Base-by-base conservation (phyloP, 1,284 basidiomycete genomes). In the Marasmius oreades region DNA sequence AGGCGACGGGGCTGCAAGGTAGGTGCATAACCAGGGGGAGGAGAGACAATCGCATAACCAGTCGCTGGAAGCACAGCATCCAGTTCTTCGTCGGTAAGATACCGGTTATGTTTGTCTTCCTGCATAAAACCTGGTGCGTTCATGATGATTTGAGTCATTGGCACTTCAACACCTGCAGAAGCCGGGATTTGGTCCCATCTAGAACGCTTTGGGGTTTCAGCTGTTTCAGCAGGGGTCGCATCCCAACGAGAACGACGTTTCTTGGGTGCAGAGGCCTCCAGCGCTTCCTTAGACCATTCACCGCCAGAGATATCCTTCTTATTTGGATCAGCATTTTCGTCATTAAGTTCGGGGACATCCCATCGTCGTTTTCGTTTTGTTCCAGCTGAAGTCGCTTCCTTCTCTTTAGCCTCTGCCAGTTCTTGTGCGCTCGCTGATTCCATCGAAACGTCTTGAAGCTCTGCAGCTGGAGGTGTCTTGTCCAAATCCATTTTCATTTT, bases 231-330 rank as follows among this genome's bases (percentile, higher is more conserved):
- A 18, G 94, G 94, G 0, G 92, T 84, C 53, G 94, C 92, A 71
- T 97, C 95, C 95, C 95, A 97, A 33, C 94, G 83, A 56, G 94
- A 96, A 60, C 93, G 85, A 61, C 92, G 86, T 75, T 97, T 98
- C 75, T 93, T 95, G 52, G 91, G 84, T 28, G 86, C 86, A 58
- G 84, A 81, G 14, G 78, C 81, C 55, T 88, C 88, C 22, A 86
- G 73, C 59, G 85, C 82, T 63, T 90, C 86, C 67, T 88, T 82
- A 10, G 85, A 85, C 85, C 84, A 87, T 71, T 90, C 87, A 53
- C 78, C 81, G 16, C 39, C 39, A 42, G 39, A 42, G 54, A 72
- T 78, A 60, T 79, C 78, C 62, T 77, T 78, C 63, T 74, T 73
- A 61, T 83, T 84, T 44, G 81, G 79, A 64, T 85, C 86, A 39